phyloP scores from a whole-genome alignment of 2,329 filamentous ascomycete genomes.

The Ophidiomyces ophidiicola region DNA sequence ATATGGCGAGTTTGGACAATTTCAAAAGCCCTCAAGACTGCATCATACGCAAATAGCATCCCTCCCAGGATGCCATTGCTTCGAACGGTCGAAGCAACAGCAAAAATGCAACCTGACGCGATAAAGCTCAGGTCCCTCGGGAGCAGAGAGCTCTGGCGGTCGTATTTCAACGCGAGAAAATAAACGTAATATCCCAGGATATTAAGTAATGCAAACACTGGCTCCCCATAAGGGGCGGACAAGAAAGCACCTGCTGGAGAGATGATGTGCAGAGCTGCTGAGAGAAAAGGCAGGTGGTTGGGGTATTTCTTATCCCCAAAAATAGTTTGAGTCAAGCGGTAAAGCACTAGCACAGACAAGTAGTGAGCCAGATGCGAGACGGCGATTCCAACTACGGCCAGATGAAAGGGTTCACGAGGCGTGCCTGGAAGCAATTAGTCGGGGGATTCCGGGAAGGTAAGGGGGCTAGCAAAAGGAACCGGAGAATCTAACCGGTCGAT shows the following conservation, averaged over 20 bases:
- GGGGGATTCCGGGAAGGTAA: neutral
- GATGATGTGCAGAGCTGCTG: constrained; percentile 64
- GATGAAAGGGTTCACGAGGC: neutral
- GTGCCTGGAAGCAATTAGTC: neutral
- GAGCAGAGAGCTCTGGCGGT: constrained; percentile 19
- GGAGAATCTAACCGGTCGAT: constrained; percentile 25
- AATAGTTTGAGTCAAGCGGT: constrained; percentile 50
- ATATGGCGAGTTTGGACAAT: constrained; percentile 29
- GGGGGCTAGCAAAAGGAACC: too few relatives aligned
- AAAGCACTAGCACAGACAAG: constrained; percentile 59
- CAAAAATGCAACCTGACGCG: constrained; percentile 56
- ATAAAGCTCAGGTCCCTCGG: constrained; percentile 42
- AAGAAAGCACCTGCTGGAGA: constrained; percentile 85
- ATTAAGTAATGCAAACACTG: constrained; percentile 63
- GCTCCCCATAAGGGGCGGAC: constrained; percentile 73
- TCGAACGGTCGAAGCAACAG: constrained; percentile 58
- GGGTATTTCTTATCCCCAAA: constrained; percentile 30
- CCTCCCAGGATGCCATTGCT: constrained; percentile 82
- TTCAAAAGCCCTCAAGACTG: constrained; percentile 32
- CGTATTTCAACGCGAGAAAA: constrained; percentile 34
- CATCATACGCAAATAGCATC: constrained; percentile 57
- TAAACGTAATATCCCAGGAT: constrained; percentile 64
- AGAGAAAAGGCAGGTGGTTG: constrained; percentile 40
- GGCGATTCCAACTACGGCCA: constrained; percentile 46
- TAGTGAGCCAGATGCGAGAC: constrained; percentile 67